Evolutionary conservation across 352 stramenopile species (phyloP), one percentile per base, ranked within the genome.

Genomic region (Pythium phragmitis): DNA sequence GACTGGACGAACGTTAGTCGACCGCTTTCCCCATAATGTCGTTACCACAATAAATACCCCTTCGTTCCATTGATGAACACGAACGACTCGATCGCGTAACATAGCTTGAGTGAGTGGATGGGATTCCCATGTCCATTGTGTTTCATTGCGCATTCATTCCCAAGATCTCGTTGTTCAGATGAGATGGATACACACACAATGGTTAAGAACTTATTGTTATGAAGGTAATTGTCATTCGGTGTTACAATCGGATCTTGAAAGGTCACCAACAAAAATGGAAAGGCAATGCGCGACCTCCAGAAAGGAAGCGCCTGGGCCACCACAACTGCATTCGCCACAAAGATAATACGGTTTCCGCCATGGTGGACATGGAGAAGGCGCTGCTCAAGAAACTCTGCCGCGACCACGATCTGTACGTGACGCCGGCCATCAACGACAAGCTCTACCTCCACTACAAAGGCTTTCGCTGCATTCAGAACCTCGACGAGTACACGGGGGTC

Each of bases 391-490:
- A 96, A 67, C 73, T 97, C 53, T 98, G 91, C 63, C 83, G 87
- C 13, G 91, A 98, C 48, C 82, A 92, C 56, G 88, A 98, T 58
- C 74, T 96, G 48, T 98, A 98, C 69, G 74, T 87, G 50, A 98
- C 92, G 42, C 87, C 96, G 26, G 60, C 74, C 65, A 87, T 98
- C 67, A 98, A 98, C 73, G 93, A 99, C 73, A 97, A 96, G 60
- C 79, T 99, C 37, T 98, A 98, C 65, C 74, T 98, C 30, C 95
- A 99, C 73, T 98, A 98, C 79, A 97, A 98, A 67, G 96, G 96
- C 37, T 98, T 98, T 60, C 77, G 77, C 21, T 67, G 79, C 41
- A 98, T 99, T 67, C 69, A 96, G 49, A 98, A 98, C 62, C 76
- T 99, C 45, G 93, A 98, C 17, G 87, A 96, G 64, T 98, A 98